phyloP scores from a whole-genome alignment of 805 yeast genomes.

The Lipomyces lipofer region DNA sequence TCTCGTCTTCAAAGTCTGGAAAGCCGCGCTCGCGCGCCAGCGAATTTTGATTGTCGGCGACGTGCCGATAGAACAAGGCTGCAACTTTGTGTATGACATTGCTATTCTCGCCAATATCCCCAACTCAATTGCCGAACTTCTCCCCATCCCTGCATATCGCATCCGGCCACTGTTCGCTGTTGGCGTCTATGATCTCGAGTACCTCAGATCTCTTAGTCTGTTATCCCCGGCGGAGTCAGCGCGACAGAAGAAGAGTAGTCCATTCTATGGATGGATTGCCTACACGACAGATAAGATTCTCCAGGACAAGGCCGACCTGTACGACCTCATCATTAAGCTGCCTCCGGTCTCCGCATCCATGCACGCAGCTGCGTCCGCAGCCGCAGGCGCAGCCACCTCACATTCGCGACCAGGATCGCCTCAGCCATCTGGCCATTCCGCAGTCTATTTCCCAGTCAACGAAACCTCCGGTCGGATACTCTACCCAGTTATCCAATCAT shows the following conservation, averaged over 20 bases:
- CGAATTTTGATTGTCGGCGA: slow-evolving; percentile 48
- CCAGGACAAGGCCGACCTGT: slow-evolving; percentile 18
- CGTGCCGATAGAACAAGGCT: slow-evolving; percentile 42
- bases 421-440: slow-evolving; percentile 9
- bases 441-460: slow-evolving; percentile 10
- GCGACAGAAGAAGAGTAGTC: slow-evolving; percentile 14
- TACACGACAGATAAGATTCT: slow-evolving; percentile 27
- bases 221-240: slow-evolving; percentile 28
- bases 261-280: slow-evolving; percentile 29
- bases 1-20: slow-evolving; percentile 62
- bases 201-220: slow-evolving; percentile 14
- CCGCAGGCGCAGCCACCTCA: background rate
- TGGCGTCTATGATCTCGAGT: slow-evolving; percentile 25
- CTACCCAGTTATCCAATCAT: slow-evolving; percentile 16
- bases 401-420: slow-evolving; percentile 22
- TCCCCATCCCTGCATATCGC: slow-evolving; percentile 36
- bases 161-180: slow-evolving; percentile 26
- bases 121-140: slow-evolving; percentile 46
- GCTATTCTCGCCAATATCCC: slow-evolving; percentile 67
- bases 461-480: slow-evolving; percentile 9
- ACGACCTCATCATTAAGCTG: slow-evolving; percentile 20
- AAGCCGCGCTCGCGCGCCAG: slow-evolving; percentile 58
- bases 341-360: slow-evolving; percentile 23
- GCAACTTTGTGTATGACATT: slow-evolving; percentile 58
- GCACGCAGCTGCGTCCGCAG: slow-evolving; percentile 24